Percentiles rank a stretch among this genome's conserved stretches.
Evolutionary conservation across 75 land plant genomes (phyloP).

Genomic region (Cupressus sempervirens): DNA sequence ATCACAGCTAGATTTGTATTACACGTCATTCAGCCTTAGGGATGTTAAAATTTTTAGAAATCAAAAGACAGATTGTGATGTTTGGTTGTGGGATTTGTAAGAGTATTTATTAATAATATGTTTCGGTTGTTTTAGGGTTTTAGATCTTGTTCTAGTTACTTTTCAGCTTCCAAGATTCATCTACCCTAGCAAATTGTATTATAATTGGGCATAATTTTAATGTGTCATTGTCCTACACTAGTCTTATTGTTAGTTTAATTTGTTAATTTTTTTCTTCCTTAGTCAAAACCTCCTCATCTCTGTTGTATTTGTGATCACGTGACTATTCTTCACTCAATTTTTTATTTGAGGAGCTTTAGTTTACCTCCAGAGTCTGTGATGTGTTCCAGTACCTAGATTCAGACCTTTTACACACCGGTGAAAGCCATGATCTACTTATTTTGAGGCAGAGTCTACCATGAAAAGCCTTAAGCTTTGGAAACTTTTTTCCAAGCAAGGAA

Average conservation of each 20-base stretch:
- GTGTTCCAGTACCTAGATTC: neutral
- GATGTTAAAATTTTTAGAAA: neutral
- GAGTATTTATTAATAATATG: neutral
- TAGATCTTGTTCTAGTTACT: no score
- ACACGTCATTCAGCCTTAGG: neutral
- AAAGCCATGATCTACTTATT: neutral
- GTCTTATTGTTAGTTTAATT: neutral
- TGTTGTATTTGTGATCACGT: neutral
- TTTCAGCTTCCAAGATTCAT: no score
- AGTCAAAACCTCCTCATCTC: neutral
- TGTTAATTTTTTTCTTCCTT: neutral
- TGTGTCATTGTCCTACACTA: neutral
- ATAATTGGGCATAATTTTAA: neutral
- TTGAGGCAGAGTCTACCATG: neutral
- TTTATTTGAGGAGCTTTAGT: neutral
- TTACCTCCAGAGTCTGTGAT: neutral
- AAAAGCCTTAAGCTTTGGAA: neutral
- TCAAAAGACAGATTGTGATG: neutral
- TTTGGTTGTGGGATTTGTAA: neutral
- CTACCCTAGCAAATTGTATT: no score
- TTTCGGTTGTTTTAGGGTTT: neutral
- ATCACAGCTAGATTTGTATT: neutral
- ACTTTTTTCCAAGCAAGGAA: neutral
- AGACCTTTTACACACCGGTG: neutral
- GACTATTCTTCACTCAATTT: neutral